Base-by-base conservation (phyloP, 768 basidiomycete species). In the Rhizopogon vinicolor region DNA sequence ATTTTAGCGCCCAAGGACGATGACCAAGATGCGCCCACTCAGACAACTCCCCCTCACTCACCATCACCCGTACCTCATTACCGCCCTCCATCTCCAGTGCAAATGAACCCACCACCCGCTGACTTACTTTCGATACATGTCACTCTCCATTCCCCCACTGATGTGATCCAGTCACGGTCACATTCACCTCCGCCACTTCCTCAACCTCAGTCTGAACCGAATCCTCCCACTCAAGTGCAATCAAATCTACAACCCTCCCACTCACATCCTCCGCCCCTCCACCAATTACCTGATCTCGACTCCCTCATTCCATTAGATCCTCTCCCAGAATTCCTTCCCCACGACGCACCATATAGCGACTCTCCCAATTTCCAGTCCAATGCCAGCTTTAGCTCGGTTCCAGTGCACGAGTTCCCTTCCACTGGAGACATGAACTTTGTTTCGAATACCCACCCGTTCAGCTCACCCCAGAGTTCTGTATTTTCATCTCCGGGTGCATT, bases 261-360 rank as follows among this genome's bases (percentile, higher is more conserved):
- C 61, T 6, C 25, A 25, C 25, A 25, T 25, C 25, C 25, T 25
- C 54, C 61, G 48, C 62, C 66, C 16, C 62, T 64, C 12, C 66
- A 68, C 53, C 14, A 28, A 44, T 19, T 58, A 28, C 53, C 61
- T 22, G 59, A 64, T 14, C 61, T 70, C 18, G 60, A 70, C 42
- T 52, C 67, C 22, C 62, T 69, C 22, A 62, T 70, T 1, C 67
- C 68, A 10, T 65, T 68, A 29, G 65, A 70, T 5, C 46, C 49
- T 10, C 53, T 67, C 19, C 61, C 58, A 25, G 48, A 49, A 49
- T 49, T 49, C 5, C 35, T 35, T 16, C 35, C 45, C 7, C 31
- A 33, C 14, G 45, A 48, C 12, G 9, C 33, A 14, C 13, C 46
- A 14, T 48, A 35, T 14, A 35, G 31, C 7, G 35, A 19, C 7